phyloP scores from a whole-genome alignment of 2,329 filamentous ascomycete genomes.

The Penicillium sp. region DNA sequence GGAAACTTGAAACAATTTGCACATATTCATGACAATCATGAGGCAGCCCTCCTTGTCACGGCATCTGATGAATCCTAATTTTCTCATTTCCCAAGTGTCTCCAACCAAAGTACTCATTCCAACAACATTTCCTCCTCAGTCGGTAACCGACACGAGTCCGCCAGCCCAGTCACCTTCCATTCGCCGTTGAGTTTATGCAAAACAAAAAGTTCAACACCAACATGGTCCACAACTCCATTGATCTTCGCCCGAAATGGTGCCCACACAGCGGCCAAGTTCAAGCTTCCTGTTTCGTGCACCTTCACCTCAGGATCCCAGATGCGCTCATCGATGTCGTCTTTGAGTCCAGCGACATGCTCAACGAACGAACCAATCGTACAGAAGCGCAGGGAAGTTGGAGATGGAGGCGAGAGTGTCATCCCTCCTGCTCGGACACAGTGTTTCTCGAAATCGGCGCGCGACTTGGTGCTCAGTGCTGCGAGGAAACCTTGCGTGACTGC shows the following conservation, averaged over 20 bases:
- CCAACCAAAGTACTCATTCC: constrained; percentile 6
- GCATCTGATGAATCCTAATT: constrained; percentile 9
- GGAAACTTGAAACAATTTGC: constrained; percentile 17
- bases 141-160: constrained; percentile 36
- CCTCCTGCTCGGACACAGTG: constrained; percentile 37
- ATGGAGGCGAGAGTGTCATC: constrained; percentile 37
- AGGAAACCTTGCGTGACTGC: constrained; percentile 33
- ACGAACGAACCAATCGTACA: constrained; percentile 39
- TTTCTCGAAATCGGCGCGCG: constrained; percentile 34
- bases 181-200: constrained; percentile 35
- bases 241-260: constrained; percentile 38
- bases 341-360: constrained; percentile 31
- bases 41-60: constrained; percentile 7
- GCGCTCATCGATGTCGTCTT: constrained; percentile 36
- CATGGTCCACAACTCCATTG: constrained; percentile 38
- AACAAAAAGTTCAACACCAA: constrained; percentile 38
- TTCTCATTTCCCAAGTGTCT: constrained; percentile 3
- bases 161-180: constrained; percentile 39
- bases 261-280: constrained; percentile 36
- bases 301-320: constrained; percentile 39
- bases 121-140: constrained; percentile 31
- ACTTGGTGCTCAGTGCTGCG: constrained; percentile 32
- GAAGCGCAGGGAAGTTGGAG: constrained; percentile 32
- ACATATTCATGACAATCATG: constrained; percentile 14
- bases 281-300: constrained; percentile 25